Conservation (phyloP, 2,329 filamentous ascomycete species). For the Penicillium sp. region DNA sequence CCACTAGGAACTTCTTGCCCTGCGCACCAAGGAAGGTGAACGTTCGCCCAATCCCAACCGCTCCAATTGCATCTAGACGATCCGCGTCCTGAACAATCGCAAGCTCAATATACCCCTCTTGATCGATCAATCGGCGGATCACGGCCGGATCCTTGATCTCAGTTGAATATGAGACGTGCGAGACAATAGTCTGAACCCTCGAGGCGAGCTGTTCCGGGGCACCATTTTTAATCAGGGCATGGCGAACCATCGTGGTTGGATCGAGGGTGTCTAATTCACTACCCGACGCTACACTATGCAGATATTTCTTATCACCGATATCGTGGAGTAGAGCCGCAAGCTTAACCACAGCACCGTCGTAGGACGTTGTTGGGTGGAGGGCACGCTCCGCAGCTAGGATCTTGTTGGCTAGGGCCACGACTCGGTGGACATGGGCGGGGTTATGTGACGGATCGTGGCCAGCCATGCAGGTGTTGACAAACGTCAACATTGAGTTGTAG, state of each 20-base stretch:
- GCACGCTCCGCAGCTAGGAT: conserved; percentile 60
- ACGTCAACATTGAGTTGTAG: conserved; percentile 61
- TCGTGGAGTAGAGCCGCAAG: conserved; percentile 83
- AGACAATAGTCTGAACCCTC: conserved; percentile 72
- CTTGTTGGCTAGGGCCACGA: conserved; percentile 71
- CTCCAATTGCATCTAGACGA: conserved; percentile 86
- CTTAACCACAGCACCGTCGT: conserved; percentile 63
- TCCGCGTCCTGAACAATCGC: conserved; percentile 92
- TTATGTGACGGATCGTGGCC: conserved; percentile 83
- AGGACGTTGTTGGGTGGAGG: conserved; percentile 33
- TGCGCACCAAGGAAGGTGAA: conserved; percentile 75
- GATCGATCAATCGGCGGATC: conserved; percentile 64
- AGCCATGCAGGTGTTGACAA: conserved; percentile 73
- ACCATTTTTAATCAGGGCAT: conserved; percentile 46
- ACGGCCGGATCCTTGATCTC: conserved; percentile 68
- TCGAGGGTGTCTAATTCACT: conserved; percentile 14
- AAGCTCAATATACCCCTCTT: conserved; percentile 67
- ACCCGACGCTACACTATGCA: conserved; percentile 43
- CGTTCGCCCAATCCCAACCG: conserved; percentile 77
- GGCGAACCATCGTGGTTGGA: conserved; percentile 34
- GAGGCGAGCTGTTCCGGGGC: conserved; percentile 62
- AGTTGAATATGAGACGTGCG: conserved; percentile 76
- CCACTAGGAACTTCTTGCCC: conserved; percentile 30
- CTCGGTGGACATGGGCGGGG: conserved; percentile 80
- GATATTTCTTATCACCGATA: conserved; percentile 84